These are phyloP conservation scores for Blumeria hordei DNA, from an alignment of 2,329 filamentous ascomycete species.

Conservation along the genomic window DNA sequence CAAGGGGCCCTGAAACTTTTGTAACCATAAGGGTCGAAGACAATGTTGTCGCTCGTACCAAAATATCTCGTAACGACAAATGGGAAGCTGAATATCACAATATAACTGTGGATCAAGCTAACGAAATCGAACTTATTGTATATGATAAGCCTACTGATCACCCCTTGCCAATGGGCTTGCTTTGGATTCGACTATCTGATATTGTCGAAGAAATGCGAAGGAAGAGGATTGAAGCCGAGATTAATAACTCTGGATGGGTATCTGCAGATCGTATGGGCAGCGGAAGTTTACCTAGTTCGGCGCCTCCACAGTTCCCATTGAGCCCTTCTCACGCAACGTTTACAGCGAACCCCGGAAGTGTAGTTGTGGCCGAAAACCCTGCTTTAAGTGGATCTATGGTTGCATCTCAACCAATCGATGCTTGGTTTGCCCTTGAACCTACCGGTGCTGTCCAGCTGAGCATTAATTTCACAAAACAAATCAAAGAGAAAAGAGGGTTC, in stretches of 20 bases:
- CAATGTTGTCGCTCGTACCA: conserved; percentile 68
- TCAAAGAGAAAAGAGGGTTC: conserved; percentile 57
- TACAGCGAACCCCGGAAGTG: conserved; percentile 19
- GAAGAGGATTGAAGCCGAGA: conserved; percentile 90
- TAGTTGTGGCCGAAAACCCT: conserved; percentile 9
- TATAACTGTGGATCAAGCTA: conserved; percentile 91
- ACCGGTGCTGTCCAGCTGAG: conserved; percentile 79
- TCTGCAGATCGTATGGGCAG: conserved; percentile 85
- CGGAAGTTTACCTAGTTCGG: conserved; percentile 20
- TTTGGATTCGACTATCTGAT: conserved; percentile 92
- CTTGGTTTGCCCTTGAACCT: conserved; percentile 93
- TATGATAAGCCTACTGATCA: conserved; percentile 90
- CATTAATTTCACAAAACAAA: conserved; percentile 79
- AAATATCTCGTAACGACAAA: conserved; percentile 59
- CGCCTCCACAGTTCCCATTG: conserved; percentile 33
- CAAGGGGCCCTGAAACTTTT: conserved; percentile 80
- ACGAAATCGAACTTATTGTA: conserved; percentile 91
- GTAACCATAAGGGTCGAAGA: conserved; percentile 95
- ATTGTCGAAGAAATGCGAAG: conserved; percentile 93
- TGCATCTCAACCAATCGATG: conserved; percentile 42
- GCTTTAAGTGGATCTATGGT: conserved; percentile 15
- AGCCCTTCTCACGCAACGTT: conserved; percentile 21
- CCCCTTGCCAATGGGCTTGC: conserved; percentile 73
- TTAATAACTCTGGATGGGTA: conserved; percentile 87
- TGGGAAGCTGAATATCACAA: conserved; percentile 85